A percentile compares a stretch with the other conserved stretches of the same genome.
Conservation (phyloP, 805 yeast genomes). For the Cyberlindnera suaveolens region DNA sequence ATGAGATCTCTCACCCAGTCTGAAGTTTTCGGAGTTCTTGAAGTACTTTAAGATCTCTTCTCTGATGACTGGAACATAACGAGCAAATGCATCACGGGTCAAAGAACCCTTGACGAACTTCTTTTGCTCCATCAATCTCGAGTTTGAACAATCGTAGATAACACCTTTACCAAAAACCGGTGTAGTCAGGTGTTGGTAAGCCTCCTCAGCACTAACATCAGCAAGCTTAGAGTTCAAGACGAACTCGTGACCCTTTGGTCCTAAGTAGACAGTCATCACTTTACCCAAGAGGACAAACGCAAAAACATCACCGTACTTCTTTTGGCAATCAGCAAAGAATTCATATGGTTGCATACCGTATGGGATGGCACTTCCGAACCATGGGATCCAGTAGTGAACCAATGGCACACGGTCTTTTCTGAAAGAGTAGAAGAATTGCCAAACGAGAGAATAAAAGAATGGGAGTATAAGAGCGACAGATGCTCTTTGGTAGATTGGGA, state of each 20-base stretch:
- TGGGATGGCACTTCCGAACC: slow-evolving; percentile 86
- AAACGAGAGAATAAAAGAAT: slow-evolving; percentile 54
- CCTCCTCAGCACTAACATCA: slow-evolving; percentile 94
- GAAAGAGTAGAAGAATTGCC: slow-evolving; percentile 66
- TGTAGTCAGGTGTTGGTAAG: slow-evolving; percentile 95
- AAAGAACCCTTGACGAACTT: slow-evolving; percentile 90
- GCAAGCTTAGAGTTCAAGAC: slow-evolving; percentile 83
- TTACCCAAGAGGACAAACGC: slow-evolving; percentile 86
- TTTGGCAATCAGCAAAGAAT: slow-evolving; percentile 73
- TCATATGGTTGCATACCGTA: slow-evolving; percentile 94
- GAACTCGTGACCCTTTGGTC: slow-evolving; percentile 97
- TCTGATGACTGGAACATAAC: slow-evolving; percentile 82
- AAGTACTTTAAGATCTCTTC: slow-evolving; percentile 72
- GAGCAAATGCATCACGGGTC: slow-evolving; percentile 75
- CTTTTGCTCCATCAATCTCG: slow-evolving; percentile 95
- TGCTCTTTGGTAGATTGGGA: slow-evolving; percentile 31
- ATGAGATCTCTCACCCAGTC: slow-evolving; percentile 29
- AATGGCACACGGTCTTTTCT: slow-evolving; percentile 82
- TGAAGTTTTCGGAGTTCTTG: slow-evolving; percentile 42
- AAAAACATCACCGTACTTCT: slow-evolving; percentile 87
- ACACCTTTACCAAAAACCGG: slow-evolving; percentile 98
- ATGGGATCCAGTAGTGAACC: slow-evolving; percentile 89
- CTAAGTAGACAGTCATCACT: slow-evolving; percentile 91
- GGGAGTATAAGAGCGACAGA: slow-evolving; percentile 38
- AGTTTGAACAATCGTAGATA: slow-evolving; percentile 92